A percentile compares a stretch with the other conserved stretches of the same genome.
These are phyloP conservation scores for Avena insularis DNA, from an alignment of 176 grass and related monocot species.

Conservation along the genomic window DNA sequence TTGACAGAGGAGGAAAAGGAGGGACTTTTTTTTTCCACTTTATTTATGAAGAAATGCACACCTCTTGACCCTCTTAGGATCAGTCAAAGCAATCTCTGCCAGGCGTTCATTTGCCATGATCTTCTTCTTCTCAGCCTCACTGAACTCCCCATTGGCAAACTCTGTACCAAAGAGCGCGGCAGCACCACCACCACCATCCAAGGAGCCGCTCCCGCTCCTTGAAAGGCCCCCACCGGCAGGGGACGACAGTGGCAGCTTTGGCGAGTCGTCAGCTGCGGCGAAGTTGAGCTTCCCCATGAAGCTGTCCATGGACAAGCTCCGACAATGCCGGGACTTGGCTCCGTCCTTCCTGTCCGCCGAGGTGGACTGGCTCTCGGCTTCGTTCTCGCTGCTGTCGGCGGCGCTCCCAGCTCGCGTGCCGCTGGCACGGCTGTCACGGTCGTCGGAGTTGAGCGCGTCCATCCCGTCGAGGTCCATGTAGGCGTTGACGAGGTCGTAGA, in stretches of 20 bases:
- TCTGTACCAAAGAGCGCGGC: slow-evolving; percentile 61
- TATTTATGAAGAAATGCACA: slow-evolving; percentile 38
- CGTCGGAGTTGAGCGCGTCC: slow-evolving; percentile 79
- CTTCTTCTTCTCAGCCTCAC: slow-evolving; percentile 86
- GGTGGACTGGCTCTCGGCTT: slow-evolving; percentile 70
- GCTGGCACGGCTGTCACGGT: slow-evolving; percentile 64
- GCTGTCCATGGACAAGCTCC: slow-evolving; percentile 95
- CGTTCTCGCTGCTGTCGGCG: slow-evolving; percentile 85
- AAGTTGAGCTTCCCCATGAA: slow-evolving; percentile 93
- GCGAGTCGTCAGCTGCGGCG: slow-evolving; percentile 58
- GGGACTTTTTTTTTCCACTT: neutral
- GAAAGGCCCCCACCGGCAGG: slow-evolving; percentile 49
- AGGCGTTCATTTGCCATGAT: slow-evolving; percentile 93
- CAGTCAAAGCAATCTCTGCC: slow-evolving; percentile 78
- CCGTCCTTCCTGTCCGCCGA: slow-evolving; percentile 45
- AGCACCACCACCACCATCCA: slow-evolving; percentile 65
- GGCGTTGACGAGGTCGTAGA: slow-evolving; percentile 80
- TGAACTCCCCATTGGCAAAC: slow-evolving; percentile 79
- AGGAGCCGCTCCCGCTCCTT: slow-evolving; percentile 53
- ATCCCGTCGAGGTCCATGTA: slow-evolving; percentile 94
- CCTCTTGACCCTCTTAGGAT: slow-evolving; percentile 98
- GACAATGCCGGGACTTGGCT: slow-evolving; percentile 73
- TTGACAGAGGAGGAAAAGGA: neutral
- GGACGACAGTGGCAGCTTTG: slow-evolving; percentile 60
- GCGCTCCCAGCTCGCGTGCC: slow-evolving; percentile 52